Evolutionary conservation across 805 yeast species (phyloP).

Genomic region (Candida nanaspora): DNA sequence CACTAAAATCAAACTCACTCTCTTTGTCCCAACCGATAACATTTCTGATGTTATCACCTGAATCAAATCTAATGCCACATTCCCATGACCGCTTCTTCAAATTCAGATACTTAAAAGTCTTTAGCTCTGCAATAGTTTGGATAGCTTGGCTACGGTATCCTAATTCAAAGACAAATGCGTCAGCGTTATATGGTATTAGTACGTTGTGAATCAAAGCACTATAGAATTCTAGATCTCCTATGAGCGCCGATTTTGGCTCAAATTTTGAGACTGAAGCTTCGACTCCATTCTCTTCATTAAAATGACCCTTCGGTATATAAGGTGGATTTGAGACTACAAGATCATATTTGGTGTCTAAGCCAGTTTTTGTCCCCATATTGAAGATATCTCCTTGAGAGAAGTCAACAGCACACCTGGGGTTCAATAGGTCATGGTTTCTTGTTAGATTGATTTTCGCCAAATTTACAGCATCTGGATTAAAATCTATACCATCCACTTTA

Average conservation of each 20-base stretch:
- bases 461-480: constrained; percentile 43
- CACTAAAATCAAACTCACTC: not conserved
- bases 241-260: constrained; percentile 77
- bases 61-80: constrained; percentile 50
- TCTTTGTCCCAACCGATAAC: constrained; percentile 50
- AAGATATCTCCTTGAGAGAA: constrained; percentile 18
- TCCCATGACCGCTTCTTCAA: constrained; percentile 10
- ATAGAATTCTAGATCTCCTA: constrained; percentile 74
- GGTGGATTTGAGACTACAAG: constrained; percentile 88
- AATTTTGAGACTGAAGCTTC: constrained; percentile 58
- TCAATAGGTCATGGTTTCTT: not conserved
- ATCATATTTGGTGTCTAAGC: constrained; percentile 28
- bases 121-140: constrained; percentile 22
- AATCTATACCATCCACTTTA: constrained; percentile 42
- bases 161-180: constrained; percentile 69
- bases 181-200: constrained; percentile 32
- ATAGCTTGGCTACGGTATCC: constrained; percentile 56
- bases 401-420: constrained; percentile 3
- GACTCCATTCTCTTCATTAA: constrained; percentile 32
- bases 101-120: not conserved
- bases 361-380: constrained; percentile 2
- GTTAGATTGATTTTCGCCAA: constrained; percentile 40
- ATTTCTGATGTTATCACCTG: constrained; percentile 46
- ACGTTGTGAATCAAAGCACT: constrained; percentile 42
- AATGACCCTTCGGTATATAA: constrained; percentile 52